These are phyloP conservation scores for sunflower (Helianthus annuus) DNA, from an alignment of 129 eudicot species.

Conservation along the genomic window HanXRQr2.0-SUNRISE NC_035442.2:168147449-168147948, in stretches of 20 bases:
- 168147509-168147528: too few species aligned
- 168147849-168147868: slow-evolving; percentile 18
- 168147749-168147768: background rate
- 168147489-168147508: too few species aligned
- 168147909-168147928: slow-evolving; percentile 76
- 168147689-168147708: background rate
- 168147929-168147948: slow-evolving; percentile 81
- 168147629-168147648: too few species aligned
- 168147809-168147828: slow-evolving; percentile 32
- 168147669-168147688: background rate
- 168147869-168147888: slow-evolving; percentile 52
- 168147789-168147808: slow-evolving; percentile 16
- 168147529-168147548: too few species aligned
- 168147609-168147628: too few species aligned
- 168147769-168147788: slow-evolving; percentile 25
- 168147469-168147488: too few species aligned
- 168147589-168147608: too few species aligned
- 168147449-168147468: too few species aligned
- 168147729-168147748: background rate
- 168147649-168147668: background rate
- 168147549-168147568: too few species aligned
- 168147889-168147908: slow-evolving; percentile 67
- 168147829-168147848: slow-evolving; percentile 21
- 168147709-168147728: background rate
- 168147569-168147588: too few species aligned